Evolutionary conservation across 208 protist genomes (phyloP), one percentile per base, ranked within the genome.

Genomic region (Acanthamoeba royreba): DNA sequence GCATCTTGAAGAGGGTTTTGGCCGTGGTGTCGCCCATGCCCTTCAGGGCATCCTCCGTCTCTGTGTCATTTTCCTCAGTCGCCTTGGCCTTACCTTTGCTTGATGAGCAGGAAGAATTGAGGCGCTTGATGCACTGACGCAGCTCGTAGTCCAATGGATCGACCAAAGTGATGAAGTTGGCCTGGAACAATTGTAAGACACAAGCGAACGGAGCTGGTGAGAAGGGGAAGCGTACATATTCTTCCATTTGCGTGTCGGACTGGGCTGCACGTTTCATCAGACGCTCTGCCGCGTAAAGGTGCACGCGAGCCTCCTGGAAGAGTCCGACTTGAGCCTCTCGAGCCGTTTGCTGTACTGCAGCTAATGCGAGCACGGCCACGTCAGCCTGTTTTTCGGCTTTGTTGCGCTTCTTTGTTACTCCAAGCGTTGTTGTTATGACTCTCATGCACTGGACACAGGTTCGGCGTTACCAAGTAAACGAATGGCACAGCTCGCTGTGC

Each of bases 1-100:
- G 46, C 83, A 90, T 90, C 83, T 90, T 90, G 46, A 90, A 69
- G 46, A 90, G 53, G 22, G 83, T 90, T 42, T 69, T 90, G 53
- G 83, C 83, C 1, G 83, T 90, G 13, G 83, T 90, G 53, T 90
- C 83, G 83, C 83, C 33, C 83, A 90, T 31, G 13, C 52, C 83
- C 43, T 85, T 45, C 42, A 85, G 43, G 9, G 74, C 74, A 45
- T 83, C 72, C 49, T 25, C 49, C 49, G 49, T 9, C 42, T 85
- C 74, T 17, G 31, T 3, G 2, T n/a, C 69, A 17, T 1, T 25
- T 8, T 47, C 43, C 11, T 46, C 66, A 33, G 19, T 13, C 43
- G 43, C 74, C 74, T 85, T 85, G 74, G 25, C 74, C 74, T 85
- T 85, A 8, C 43, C 74, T 45, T 85, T 85, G 1, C 40, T 42